These are phyloP conservation scores for Pleomassaria siparia DNA, from an alignment of 2,329 filamentous ascomycete genomes.

Conservation along the genomic window DNA sequence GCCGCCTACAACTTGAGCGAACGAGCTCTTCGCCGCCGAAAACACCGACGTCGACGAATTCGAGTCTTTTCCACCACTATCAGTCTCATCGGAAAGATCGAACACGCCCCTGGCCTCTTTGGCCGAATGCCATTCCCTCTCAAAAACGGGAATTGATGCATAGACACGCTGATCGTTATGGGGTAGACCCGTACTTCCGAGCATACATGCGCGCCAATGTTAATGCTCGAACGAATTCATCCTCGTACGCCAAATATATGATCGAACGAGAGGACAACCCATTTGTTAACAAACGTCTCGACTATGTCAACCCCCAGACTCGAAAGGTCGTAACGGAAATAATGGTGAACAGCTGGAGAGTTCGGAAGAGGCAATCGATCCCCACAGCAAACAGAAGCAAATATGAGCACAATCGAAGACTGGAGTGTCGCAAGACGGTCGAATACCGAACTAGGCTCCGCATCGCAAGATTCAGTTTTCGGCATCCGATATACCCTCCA, in stretches of 20 bases:
- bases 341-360: slow-evolving; percentile 9
- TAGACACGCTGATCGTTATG: slow-evolving; percentile 22
- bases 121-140: slow-evolving; percentile 27
- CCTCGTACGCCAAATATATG: slow-evolving; percentile 27
- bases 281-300: slow-evolving; percentile 23
- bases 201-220: slow-evolving; percentile 27
- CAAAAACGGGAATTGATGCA: slow-evolving; percentile 21
- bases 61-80: slow-evolving; percentile 12
- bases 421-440: slow-evolving; percentile 25
- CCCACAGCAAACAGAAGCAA: slow-evolving; percentile 17
- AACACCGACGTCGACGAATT: background rate
- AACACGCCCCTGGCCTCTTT: slow-evolving; percentile 22
- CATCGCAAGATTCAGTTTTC: slow-evolving; percentile 24
- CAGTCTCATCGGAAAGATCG: slow-evolving; percentile 16
- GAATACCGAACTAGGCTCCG: slow-evolving; percentile 23
- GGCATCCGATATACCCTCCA: slow-evolving; percentile 24
- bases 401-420: slow-evolving; percentile 28
- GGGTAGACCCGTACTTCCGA: slow-evolving; percentile 27
- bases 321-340: slow-evolving; percentile 3
- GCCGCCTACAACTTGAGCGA: slow-evolving; percentile 6
- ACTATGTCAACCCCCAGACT: slow-evolving; percentile 15
- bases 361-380: slow-evolving; percentile 15
- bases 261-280: slow-evolving; percentile 26
- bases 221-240: slow-evolving; percentile 21
- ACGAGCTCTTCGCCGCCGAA: slow-evolving; percentile 9